These are phyloP conservation scores for Penicillium salamii DNA, from an alignment of 495 filamentous ascomycete genomes.

Conservation along the genomic window DNA sequence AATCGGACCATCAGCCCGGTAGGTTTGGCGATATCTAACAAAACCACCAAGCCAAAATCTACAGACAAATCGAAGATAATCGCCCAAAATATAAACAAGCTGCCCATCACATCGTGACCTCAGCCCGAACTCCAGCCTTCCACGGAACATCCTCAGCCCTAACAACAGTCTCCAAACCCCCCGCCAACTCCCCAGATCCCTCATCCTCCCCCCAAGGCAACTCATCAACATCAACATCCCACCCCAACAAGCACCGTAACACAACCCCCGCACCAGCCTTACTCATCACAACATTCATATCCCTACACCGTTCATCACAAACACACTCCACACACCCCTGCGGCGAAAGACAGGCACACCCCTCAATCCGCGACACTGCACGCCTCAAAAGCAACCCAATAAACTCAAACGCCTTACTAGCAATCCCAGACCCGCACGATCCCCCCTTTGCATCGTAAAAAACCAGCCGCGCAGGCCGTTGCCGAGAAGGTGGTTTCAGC, in stretches of 20 bases:
- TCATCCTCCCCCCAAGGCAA: constrained; percentile 77
- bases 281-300: constrained; percentile 89
- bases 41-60: no score
- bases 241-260: constrained; percentile 67
- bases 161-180: constrained; percentile 83
- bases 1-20: no score
- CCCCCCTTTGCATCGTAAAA: constrained; percentile 97
- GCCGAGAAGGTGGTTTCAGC: constrained; percentile 55
- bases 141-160: constrained; percentile 61
- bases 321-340: constrained; percentile 89
- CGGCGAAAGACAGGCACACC: constrained; percentile 58
- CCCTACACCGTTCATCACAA: constrained; percentile 78
- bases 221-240: constrained; percentile 69
- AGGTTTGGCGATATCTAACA: no score
- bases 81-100: no score
- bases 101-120: background rate
- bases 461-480: constrained; percentile 82
- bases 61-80: no score
- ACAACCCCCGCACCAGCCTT: constrained; percentile 85
- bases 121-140: constrained; percentile 32
- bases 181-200: constrained; percentile 49
- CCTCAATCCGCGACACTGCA: constrained; percentile 74
- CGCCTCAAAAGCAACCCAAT: constrained; percentile 73
- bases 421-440: constrained; percentile 76
- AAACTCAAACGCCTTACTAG: constrained; percentile 90